Conservation (phyloP, 441 rosid species). For the Rhodomyrtus psidioides region DNA sequence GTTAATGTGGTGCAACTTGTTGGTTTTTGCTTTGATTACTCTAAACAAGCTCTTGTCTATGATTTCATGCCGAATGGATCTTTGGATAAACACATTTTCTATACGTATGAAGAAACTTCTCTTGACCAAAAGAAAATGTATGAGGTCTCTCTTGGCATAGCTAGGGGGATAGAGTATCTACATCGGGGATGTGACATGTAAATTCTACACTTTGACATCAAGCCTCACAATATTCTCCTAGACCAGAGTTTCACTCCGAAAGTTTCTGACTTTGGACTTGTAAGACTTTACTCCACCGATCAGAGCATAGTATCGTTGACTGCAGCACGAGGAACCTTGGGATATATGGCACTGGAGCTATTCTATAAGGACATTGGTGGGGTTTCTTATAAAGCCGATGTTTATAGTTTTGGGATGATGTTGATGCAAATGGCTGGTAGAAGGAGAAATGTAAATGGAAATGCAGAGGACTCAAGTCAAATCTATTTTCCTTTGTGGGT, state of each 20-base stretch:
- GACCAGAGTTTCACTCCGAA: not conserved
- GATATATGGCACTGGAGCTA: not conserved
- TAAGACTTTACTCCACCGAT: not conserved
- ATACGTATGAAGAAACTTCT: no score
- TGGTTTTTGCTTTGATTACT: not conserved
- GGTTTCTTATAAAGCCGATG: not conserved
- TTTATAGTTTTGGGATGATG: not conserved
- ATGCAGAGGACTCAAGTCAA: not conserved
- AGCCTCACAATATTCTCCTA: not conserved
- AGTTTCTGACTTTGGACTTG: not conserved
- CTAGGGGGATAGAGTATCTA: not conserved
- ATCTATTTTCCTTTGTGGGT: not conserved
- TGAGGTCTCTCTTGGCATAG: no score
- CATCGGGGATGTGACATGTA: not conserved
- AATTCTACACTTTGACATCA: not conserved
- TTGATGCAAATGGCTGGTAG: not conserved
- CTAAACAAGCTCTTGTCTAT: not conserved
- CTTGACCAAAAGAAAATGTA: no score
- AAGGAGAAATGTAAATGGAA: not conserved
- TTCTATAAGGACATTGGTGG: not conserved
- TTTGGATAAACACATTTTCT: no score
- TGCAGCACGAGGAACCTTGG: not conserved
- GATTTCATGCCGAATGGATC: not conserved
- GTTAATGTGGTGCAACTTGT: not conserved
- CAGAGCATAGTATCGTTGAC: not conserved